Evolutionary conservation across 495 filamentous ascomycete species (phyloP), one percentile per base, ranked within the genome.

Genomic region (Penicillium longicatenatum): DNA sequence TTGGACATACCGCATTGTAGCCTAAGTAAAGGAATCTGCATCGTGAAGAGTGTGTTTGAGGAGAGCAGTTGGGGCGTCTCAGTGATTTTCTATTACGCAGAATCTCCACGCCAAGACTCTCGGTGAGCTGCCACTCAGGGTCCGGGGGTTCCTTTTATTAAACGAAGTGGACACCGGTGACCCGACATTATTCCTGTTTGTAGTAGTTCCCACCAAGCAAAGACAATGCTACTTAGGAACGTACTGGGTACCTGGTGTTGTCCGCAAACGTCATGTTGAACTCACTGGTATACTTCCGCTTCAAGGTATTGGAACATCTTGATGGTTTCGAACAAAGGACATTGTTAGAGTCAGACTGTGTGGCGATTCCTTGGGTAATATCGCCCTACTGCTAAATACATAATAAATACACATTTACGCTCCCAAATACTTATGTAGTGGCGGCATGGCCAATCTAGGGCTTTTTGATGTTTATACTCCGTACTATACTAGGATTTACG

Each of bases 21-120:
- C 50, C 91, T 86, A 71, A 96, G 85, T 46, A 98, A 78, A 65
- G 94, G 94, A 46, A 96, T 76, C 75, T 89, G 86, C 82, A 93
- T 89, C 57, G 73, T 86, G 67, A 58, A 65, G 54, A 26, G 42
- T 41, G 26, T 53, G 58, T 55, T 55, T 30, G 31, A 44, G 37
- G n/a, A 64, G 47, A 64, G 11, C 17, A 41, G 31, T 42, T 51
- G 56, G 63, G 58, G 55, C 52, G 53, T 46, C 44, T 48, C 53
- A 52, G 53, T 44, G 35, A 35, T 47, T 58, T 63, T 53, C 31
- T 67, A 55, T 65, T 65, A 63, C 59, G 48, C 62, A 59, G 64
- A 62, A 54, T 53, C 54, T 57, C 54, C 66, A 49, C 61, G 63
- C 66, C 68, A 67, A 69, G 62, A 57, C 58, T 59, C 50, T 43